phyloP scores from a whole-genome alignment of 2,329 filamentous ascomycete species.

The Penicillium sp. region DNA sequence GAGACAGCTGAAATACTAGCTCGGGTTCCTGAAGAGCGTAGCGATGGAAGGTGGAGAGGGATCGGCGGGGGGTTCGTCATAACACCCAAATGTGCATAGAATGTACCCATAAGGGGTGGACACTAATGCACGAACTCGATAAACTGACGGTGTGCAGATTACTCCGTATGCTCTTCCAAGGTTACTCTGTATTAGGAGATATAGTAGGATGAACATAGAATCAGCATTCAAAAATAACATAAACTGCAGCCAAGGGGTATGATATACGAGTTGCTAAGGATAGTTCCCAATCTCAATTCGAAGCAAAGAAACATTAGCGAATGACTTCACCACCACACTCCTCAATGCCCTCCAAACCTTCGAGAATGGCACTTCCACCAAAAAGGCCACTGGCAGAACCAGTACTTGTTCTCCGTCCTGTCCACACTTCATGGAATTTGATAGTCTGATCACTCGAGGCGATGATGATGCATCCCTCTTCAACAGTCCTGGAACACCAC shows the following conservation, averaged over 20 bases:
- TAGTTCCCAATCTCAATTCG: neutral
- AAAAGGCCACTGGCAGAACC: slow-evolving; percentile 62
- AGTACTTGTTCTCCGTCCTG: slow-evolving; percentile 59
- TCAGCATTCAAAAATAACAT: neutral
- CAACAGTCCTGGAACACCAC: slow-evolving; percentile 57
- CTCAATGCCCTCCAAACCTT: slow-evolving; percentile 77
- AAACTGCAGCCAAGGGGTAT: neutral
- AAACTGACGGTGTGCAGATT: neutral
- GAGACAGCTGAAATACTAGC: neutral
- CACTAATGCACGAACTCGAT: neutral
- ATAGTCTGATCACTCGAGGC: slow-evolving; percentile 89
- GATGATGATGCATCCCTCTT: slow-evolving; percentile 84
- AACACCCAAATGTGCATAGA: neutral
- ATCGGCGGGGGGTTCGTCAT: neutral
- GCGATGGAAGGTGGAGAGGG: neutral
- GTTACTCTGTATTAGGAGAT: neutral
- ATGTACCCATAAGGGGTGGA: neutral
- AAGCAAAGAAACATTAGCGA: slow-evolving; percentile 41
- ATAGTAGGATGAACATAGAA: neutral
- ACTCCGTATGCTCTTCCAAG: neutral
- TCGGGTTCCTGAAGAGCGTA: neutral
- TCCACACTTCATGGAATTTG: slow-evolving; percentile 95
- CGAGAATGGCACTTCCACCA: slow-evolving; percentile 82
- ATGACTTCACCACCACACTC: slow-evolving; percentile 59
- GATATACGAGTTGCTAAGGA: neutral